Conservation (phyloP, 2,329 filamentous ascomycete genomes). For the Teratosphaeria viscida region DNA sequence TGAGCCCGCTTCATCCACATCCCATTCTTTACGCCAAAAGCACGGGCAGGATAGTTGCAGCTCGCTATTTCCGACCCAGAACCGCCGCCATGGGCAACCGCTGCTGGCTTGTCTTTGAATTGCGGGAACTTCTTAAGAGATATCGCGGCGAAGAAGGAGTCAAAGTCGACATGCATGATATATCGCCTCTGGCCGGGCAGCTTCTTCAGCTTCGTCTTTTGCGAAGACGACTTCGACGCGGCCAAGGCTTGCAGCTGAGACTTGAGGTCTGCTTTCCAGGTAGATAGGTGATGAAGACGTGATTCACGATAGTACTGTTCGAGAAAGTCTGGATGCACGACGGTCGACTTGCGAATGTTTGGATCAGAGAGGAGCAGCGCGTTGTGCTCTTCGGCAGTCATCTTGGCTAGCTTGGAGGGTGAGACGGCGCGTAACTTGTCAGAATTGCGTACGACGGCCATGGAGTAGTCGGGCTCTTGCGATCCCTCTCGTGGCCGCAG, state of each 20-base stretch:
- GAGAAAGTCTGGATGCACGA: conserved; percentile 84
- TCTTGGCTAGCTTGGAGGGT: conserved; percentile 28
- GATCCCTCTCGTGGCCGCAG: conserved; percentile 20
- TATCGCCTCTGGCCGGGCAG: conserved; percentile 61
- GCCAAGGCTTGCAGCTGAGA: conserved; percentile 74
- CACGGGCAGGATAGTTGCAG: conserved; percentile 86
- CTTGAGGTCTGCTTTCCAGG: conserved; percentile 94
- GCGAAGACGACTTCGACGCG: conserved; percentile 51
- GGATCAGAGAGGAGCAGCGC: conserved; percentile 74
- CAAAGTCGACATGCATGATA: conserved; percentile 92
- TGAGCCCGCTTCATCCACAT: conserved; percentile 98
- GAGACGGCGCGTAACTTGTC: conserved; percentile 18
- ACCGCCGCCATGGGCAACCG: conserved; percentile 78
- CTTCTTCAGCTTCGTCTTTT: conserved; percentile 42
- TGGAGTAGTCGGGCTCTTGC: conserved; percentile 24
- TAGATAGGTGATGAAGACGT: conserved; percentile 84
- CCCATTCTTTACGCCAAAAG: conserved; percentile 84
- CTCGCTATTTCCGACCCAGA: conserved; percentile 90
- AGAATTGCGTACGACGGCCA: conserved; percentile 22
- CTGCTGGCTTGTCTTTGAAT: conserved; percentile 66
- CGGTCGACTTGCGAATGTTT: conserved; percentile 75
- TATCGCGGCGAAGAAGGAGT: conserved; percentile 95
- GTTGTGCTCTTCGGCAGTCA: conserved; percentile 92
- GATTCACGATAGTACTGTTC: conserved; percentile 94
- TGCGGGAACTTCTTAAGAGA: conserved; percentile 72